phyloP scores from a whole-genome alignment of 2,329 filamentous ascomycete genomes.

The Curvularia hawaiiensis region DNA sequence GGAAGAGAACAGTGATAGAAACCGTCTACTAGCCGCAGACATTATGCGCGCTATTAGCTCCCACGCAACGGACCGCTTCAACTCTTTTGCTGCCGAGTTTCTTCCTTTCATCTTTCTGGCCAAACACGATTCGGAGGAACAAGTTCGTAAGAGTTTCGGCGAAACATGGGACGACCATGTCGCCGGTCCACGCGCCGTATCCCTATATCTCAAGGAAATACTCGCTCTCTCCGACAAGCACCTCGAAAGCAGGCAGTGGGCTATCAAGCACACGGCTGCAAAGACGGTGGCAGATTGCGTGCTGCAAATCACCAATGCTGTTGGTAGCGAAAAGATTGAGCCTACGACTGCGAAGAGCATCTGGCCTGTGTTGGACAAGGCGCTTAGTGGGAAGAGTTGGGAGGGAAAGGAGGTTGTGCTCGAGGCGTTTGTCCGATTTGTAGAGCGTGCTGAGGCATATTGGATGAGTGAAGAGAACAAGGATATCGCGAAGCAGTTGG shows the following conservation, averaged over 20 bases:
- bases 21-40: slow-evolving; percentile 78
- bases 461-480: slow-evolving; percentile 63
- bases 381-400: slow-evolving; percentile 88
- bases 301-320: slow-evolving; percentile 63
- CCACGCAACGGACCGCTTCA: slow-evolving; percentile 87
- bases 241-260: slow-evolving; percentile 84
- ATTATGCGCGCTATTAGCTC: slow-evolving; percentile 84
- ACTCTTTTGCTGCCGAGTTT: slow-evolving; percentile 72
- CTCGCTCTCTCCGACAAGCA: slow-evolving; percentile 68
- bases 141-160: slow-evolving; percentile 77
- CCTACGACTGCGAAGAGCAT: slow-evolving; percentile 65
- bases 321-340: slow-evolving; percentile 63
- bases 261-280: slow-evolving; percentile 85
- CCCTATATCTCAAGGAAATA: slow-evolving; percentile 85
- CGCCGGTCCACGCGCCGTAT: slow-evolving; percentile 79
- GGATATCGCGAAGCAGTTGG: slow-evolving; percentile 65
- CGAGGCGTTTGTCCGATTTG: slow-evolving; percentile 78
- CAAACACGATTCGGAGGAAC: slow-evolving; percentile 82
- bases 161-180: slow-evolving; percentile 92
- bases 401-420: slow-evolving; percentile 87
- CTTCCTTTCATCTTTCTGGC: slow-evolving; percentile 88
- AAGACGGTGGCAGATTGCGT: slow-evolving; percentile 78
- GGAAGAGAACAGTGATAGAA: slow-evolving; percentile 75
- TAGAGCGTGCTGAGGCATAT: slow-evolving; percentile 65
- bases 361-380: slow-evolving; percentile 85